Percentiles rank a stretch among this genome's conserved stretches.
These are phyloP conservation scores for Apiotrichum akiyoshidainum DNA, from an alignment of 1,284 basidiomycete species.

Conservation along the genomic window DNA sequence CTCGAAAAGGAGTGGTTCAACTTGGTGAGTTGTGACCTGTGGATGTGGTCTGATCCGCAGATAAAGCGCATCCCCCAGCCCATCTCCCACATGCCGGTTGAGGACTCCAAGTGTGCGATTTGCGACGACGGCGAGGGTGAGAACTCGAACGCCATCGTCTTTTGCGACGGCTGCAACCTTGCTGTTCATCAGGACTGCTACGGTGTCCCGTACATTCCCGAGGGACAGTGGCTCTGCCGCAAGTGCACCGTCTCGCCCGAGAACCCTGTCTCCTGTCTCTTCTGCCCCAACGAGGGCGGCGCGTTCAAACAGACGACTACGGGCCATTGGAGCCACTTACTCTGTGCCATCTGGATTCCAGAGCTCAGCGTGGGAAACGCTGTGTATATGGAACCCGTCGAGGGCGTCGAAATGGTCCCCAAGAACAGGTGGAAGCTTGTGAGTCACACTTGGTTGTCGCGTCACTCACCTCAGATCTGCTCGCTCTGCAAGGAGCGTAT, in stretches of 20 bases:
- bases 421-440: constrained; percentile 94
- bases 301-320: constrained; percentile 96
- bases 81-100: constrained; percentile 71
- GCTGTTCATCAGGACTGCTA: constrained; percentile 99
- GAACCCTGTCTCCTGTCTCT: constrained; percentile 75
- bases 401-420: constrained; percentile 80
- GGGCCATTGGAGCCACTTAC: constrained; percentile 92
- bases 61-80: constrained; percentile 86
- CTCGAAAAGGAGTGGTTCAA: constrained; percentile 99
- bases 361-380: constrained; percentile 92
- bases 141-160: constrained; percentile 98
- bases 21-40: constrained; percentile 60
- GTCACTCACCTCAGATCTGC: constrained; percentile 62
- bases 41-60: constrained; percentile 50
- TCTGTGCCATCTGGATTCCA: constrained; percentile 98
- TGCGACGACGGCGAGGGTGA: constrained; percentile 99
- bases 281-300: constrained; percentile 95
- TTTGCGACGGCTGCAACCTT: constrained; percentile 98
- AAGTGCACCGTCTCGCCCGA: constrained; percentile 99
- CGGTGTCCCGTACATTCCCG: constrained; percentile 98
- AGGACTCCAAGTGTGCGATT: constrained; percentile 92
- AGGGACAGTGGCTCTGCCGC: constrained; percentile 98
- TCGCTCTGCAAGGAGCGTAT: constrained; percentile 74
- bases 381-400: constrained; percentile 98
- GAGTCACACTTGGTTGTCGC: constrained; percentile 38